Evolutionary conservation across 352 stramenopile species (phyloP).

Genomic region (Pelagophyceae sp.): DNA sequence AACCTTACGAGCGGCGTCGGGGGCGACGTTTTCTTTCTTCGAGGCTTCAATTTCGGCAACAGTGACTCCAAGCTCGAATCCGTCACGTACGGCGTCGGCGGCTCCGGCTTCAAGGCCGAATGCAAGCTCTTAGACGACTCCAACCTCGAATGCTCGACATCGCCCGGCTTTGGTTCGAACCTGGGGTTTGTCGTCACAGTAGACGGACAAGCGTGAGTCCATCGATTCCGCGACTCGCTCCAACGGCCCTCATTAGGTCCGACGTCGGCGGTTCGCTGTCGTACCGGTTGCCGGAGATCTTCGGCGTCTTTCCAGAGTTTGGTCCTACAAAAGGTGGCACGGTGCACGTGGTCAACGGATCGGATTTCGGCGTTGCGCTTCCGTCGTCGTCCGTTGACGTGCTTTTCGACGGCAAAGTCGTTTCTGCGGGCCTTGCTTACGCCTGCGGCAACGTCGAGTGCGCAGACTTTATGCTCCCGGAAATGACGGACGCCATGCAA

Average conservation of each 20-base stretch:
- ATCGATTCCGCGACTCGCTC: too few species aligned
- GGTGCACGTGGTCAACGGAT: slow-evolving; percentile 44
- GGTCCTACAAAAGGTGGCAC: slow-evolving; percentile 48
- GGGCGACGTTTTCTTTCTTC: slow-evolving; percentile 41
- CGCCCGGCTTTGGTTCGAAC: slow-evolving; percentile 45
- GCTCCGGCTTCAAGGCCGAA: slow-evolving; percentile 46
- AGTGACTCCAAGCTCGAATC: slow-evolving; percentile 39
- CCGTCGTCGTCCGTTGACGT: slow-evolving; percentile 43
- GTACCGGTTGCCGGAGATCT: slow-evolving; percentile 45
- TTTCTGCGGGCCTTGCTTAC: slow-evolving; percentile 29
- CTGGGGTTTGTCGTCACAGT: slow-evolving; percentile 52
- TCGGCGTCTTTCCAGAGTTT: slow-evolving; percentile 24
- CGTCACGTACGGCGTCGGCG: slow-evolving; percentile 49
- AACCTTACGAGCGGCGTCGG: slow-evolving; percentile 27
- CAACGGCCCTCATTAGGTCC: too few species aligned
- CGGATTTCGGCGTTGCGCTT: slow-evolving; percentile 46
- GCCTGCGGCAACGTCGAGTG: slow-evolving; percentile 14
- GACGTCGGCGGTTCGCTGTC: slow-evolving; percentile 36
- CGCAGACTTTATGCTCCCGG: slow-evolving; percentile 40
- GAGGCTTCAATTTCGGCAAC: slow-evolving; percentile 54
- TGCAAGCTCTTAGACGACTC: slow-evolving; percentile 52
- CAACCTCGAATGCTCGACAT: slow-evolving; percentile 46
- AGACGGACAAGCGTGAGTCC: slow-evolving; percentile 49
- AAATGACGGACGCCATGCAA: slow-evolving; percentile 38
- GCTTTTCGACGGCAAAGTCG: slow-evolving; percentile 44